phyloP scores from a whole-genome alignment of 2,329 filamentous ascomycete genomes.

The Claviceps sp. region DNA sequence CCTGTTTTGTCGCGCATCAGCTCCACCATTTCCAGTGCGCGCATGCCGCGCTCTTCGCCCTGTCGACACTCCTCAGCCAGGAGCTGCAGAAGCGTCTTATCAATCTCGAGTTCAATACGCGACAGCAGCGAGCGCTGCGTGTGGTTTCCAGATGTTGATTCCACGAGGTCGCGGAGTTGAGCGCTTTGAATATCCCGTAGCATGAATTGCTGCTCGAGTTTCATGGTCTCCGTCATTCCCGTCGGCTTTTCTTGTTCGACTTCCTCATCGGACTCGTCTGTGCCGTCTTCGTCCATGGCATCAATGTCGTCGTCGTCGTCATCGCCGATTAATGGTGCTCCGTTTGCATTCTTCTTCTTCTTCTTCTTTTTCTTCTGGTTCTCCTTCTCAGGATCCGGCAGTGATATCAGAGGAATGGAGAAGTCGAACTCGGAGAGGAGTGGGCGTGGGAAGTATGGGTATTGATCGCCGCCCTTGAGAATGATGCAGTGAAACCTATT shows the following conservation, averaged over 20 bases:
- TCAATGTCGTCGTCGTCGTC: conserved; percentile 24
- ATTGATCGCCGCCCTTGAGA: conserved; percentile 84
- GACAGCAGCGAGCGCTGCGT: conserved; percentile 54
- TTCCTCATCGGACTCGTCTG: conserved; percentile 15
- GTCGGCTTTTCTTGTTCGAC: neutral
- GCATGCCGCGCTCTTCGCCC: conserved; percentile 88
- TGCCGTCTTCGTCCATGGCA: conserved; percentile 20
- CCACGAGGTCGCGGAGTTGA: conserved; percentile 62
- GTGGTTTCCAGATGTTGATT: conserved; percentile 44
- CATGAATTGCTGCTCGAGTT: conserved; percentile 71
- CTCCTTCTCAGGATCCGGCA: conserved; percentile 23
- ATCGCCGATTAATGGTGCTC: conserved; percentile 2
- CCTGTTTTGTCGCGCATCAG: conserved; percentile 76
- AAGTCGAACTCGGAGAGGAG: conserved; percentile 91
- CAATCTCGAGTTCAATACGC: conserved; percentile 67
- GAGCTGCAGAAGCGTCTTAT: conserved; percentile 82
- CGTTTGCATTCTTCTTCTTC: conserved; percentile 14
- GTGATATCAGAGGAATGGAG: conserved; percentile 60
- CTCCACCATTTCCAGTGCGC: conserved; percentile 77
- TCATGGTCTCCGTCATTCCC: conserved; percentile 32
- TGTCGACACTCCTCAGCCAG: conserved; percentile 82
- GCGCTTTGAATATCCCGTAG: conserved; percentile 58
- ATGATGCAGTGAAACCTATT: conserved; percentile 97
- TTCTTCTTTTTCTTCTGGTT: conserved; percentile 17
- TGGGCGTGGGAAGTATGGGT: conserved; percentile 85